A percentile compares a stretch with the other conserved stretches of the same genome.
These are phyloP conservation scores for Alternaria tenuissima DNA, from an alignment of 2,329 filamentous ascomycete genomes.

Conservation along the genomic window DNA sequence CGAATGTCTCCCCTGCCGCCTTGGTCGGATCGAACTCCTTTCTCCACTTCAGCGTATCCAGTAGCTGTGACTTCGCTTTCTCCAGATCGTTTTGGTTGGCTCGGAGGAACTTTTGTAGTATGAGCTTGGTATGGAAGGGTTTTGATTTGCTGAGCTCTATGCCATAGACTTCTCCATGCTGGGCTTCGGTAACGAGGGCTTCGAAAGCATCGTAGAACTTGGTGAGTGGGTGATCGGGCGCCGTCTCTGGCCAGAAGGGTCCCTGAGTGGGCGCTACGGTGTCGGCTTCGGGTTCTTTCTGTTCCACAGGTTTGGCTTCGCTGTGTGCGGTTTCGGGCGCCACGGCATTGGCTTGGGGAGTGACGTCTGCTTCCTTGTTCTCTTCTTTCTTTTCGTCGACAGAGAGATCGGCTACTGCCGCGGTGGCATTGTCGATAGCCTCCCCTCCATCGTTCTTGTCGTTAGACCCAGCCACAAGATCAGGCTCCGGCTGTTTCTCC, in stretches of 20 bases:
- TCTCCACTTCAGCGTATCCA: slow-evolving; percentile 82
- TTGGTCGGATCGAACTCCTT: slow-evolving; percentile 76
- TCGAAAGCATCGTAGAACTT: slow-evolving; percentile 67
- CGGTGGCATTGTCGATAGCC: slow-evolving; percentile 24
- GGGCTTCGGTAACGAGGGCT: slow-evolving; percentile 64
- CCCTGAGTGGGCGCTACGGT: slow-evolving; percentile 17
- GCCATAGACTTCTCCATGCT: slow-evolving; percentile 86
- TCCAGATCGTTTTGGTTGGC: slow-evolving; percentile 81
- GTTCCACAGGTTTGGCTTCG: slow-evolving; percentile 1
- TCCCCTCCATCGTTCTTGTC: slow-evolving; percentile 27
- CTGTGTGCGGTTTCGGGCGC: slow-evolving; percentile 9
- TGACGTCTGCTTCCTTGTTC: slow-evolving; percentile 21
- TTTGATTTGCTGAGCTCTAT: slow-evolving; percentile 65
- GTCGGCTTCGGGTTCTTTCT: slow-evolving; percentile 1
- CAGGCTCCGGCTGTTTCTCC: slow-evolving; percentile 27
- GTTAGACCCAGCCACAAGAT: slow-evolving; percentile 20
- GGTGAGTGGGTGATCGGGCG: slow-evolving; percentile 55
- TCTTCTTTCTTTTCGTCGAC: slow-evolving; percentile 25
- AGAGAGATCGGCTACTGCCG: slow-evolving; percentile 26
- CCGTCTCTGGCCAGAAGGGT: slow-evolving; percentile 49
- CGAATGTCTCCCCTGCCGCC: slow-evolving; percentile 68
- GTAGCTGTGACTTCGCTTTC: slow-evolving; percentile 80
- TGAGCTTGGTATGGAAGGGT: slow-evolving; percentile 79
- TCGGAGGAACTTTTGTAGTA: slow-evolving; percentile 92
- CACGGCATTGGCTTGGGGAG: not conserved